Evolutionary conservation across 2,329 filamentous ascomycete genomes (phyloP).

Genomic region (Arthrobotrys conoides): DNA sequence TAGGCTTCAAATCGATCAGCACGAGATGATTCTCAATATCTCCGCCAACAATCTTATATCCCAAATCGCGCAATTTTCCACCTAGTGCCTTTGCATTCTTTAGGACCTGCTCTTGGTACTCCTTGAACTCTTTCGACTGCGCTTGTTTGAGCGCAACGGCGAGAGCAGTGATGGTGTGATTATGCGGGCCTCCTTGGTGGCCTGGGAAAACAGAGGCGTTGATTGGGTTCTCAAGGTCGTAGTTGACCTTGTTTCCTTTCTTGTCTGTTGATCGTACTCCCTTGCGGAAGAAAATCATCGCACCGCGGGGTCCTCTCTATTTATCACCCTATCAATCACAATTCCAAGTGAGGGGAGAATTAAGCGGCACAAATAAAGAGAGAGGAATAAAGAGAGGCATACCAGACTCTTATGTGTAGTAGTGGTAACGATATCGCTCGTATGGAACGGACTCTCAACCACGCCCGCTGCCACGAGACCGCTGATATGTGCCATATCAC

Average conservation of each 20-base stretch:
- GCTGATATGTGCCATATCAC: conserved; percentile 98
- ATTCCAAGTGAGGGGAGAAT: conserved; percentile 9
- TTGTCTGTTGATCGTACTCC: conserved; percentile 87
- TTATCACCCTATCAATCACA: conserved; percentile 15
- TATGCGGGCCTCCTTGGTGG: conserved; percentile 97
- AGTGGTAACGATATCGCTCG: conserved; percentile 95
- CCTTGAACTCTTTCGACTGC: conserved; percentile 87
- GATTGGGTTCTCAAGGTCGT: conserved; percentile 92
- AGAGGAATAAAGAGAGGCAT: conserved; percentile 1
- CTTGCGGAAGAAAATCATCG: conserved; percentile 98
- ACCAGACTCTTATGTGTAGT: conserved; percentile 95
- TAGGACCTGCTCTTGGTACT: conserved; percentile 91
- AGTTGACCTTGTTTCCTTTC: conserved; percentile 81
- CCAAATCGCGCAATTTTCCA: conserved; percentile 80
- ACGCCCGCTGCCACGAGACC: conserved; percentile 93
- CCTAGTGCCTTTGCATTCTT: conserved; percentile 92
- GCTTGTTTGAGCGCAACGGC: conserved; percentile 96
- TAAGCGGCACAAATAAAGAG: not conserved
- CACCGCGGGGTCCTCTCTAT: conserved; percentile 86
- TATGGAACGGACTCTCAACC: conserved; percentile 87
- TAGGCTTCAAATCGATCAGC: conserved; percentile 89
- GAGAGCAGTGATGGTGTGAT: conserved; percentile 97
- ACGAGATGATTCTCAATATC: conserved; percentile 99
- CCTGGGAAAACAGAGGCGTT: conserved; percentile 98
- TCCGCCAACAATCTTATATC: conserved; percentile 90